These are phyloP conservation scores for Cudoniella acicularis DNA, from an alignment of 495 filamentous ascomycete genomes.

Conservation along the genomic window DNA sequence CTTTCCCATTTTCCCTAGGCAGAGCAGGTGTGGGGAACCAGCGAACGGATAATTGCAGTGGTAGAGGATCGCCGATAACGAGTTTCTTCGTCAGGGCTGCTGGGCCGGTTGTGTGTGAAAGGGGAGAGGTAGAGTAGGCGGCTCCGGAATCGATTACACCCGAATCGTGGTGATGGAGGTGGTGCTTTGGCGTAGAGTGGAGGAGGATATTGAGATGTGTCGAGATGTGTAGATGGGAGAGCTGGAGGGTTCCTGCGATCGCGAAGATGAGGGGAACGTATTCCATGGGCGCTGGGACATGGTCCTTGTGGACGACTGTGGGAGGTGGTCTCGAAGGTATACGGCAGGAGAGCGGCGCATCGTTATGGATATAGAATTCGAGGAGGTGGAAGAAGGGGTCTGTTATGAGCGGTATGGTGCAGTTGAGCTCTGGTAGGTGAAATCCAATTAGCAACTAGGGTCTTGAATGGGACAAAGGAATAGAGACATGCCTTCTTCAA, in stretches of 20 bases:
- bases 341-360: slow-evolving; percentile 89
- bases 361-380: slow-evolving; percentile 98
- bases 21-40: slow-evolving; percentile 78
- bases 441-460: not conserved
- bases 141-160: slow-evolving; percentile 79
- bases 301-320: slow-evolving; percentile 2
- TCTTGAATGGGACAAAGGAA: no score
- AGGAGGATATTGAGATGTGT: slow-evolving; percentile 84
- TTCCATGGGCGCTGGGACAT: slow-evolving; percentile 30
- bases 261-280: slow-evolving; percentile 74
- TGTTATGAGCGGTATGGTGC: slow-evolving; percentile 79
- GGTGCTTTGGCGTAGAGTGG: slow-evolving; percentile 61
- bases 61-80: slow-evolving; percentile 81
- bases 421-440: slow-evolving; percentile 66
- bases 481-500: slow-evolving; percentile 53
- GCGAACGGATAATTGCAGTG: slow-evolving; percentile 73
- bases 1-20: slow-evolving; percentile 49
- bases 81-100: slow-evolving; percentile 53
- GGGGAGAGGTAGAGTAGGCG: slow-evolving; percentile 78
- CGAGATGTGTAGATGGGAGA: slow-evolving; percentile 85
- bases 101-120: slow-evolving; percentile 50
- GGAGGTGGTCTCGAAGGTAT: slow-evolving; percentile 72
- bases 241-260: slow-evolving; percentile 81
- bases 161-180: slow-evolving; percentile 50
- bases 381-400: slow-evolving; percentile 95